Evolutionary conservation across 176 grass and related monocot species (phyloP).

Genomic region (Rhynchospora breviuscula): DNA sequence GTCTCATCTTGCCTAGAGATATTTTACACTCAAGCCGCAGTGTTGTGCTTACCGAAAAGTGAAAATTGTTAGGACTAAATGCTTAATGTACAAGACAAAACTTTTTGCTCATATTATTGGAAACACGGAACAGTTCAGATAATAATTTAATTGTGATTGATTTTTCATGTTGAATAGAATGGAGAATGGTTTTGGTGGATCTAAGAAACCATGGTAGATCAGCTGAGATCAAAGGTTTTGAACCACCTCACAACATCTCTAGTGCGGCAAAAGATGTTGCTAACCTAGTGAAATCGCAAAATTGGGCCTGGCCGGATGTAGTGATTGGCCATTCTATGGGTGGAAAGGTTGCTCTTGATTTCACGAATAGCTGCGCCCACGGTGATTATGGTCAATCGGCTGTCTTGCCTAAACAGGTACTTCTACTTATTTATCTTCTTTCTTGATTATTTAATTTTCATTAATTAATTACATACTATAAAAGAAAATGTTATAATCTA

Average conservation of each 20-base stretch:
- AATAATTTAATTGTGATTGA: neutral
- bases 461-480: neutral
- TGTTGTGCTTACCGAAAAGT: neutral
- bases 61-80: neutral
- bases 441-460: neutral
- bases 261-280: constrained; percentile 65
- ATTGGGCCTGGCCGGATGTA: constrained; percentile 87
- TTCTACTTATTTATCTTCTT: neutral
- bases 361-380: constrained; percentile 47
- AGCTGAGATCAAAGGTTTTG: constrained; percentile 45
- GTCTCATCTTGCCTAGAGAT: neutral
- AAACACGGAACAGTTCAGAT: neutral
- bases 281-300: constrained; percentile 55
- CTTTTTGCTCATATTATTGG: neutral
- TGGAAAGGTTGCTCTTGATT: constrained; percentile 80
- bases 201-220: constrained; percentile 89
- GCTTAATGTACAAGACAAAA: neutral
- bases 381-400: constrained; percentile 56
- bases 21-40: neutral
- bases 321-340: constrained; percentile 94
- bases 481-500: neutral
- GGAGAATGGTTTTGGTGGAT: constrained; percentile 87
- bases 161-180: constrained; percentile 38
- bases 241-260: constrained; percentile 51
- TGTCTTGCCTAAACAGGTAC: constrained; percentile 80